Conservation (phyloP, 495 filamentous ascomycete genomes). For the Aspergillus baeticus region DNA sequence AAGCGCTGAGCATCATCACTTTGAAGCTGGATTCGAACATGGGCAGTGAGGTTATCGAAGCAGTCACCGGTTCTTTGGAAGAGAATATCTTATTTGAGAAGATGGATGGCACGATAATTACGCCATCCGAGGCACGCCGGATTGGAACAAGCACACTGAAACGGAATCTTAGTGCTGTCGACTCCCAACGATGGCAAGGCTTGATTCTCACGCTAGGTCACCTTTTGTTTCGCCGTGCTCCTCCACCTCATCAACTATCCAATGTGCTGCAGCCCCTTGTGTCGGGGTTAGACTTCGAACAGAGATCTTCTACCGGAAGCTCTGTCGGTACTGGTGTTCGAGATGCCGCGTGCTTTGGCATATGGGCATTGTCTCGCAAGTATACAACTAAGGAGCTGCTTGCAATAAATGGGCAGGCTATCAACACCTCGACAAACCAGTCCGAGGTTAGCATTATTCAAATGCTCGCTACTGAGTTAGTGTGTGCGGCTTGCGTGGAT, state of each 20-base stretch:
- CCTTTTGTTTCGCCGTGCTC: slow-evolving; percentile 74
- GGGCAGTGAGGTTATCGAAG: slow-evolving; percentile 81
- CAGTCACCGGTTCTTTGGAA: slow-evolving; percentile 70
- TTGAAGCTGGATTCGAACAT: slow-evolving; percentile 74
- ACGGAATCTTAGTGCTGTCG: slow-evolving; percentile 67
- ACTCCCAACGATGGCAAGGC: slow-evolving; percentile 88
- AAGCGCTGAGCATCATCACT: slow-evolving; percentile 83
- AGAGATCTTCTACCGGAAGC: slow-evolving; percentile 73
- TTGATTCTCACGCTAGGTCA: slow-evolving; percentile 84
- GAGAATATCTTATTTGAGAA: slow-evolving; percentile 72
- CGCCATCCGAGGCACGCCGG: slow-evolving; percentile 33
- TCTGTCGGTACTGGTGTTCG: slow-evolving; percentile 92
- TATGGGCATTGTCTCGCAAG: slow-evolving; percentile 86
- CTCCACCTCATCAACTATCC: slow-evolving; percentile 62
- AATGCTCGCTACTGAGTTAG: slow-evolving; percentile 72
- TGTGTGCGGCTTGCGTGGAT: slow-evolving; percentile 82
- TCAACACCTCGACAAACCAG: slow-evolving; percentile 27
- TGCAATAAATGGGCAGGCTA: slow-evolving; percentile 48
- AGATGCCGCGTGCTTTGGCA: slow-evolving; percentile 93
- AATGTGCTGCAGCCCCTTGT: slow-evolving; percentile 70
- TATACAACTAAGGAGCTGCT: slow-evolving; percentile 81
- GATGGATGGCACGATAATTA: slow-evolving; percentile 36
- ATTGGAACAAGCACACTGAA: slow-evolving; percentile 35
- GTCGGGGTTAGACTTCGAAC: slow-evolving; percentile 79
- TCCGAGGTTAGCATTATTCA: slow-evolving; percentile 56